Base-by-base conservation (phyloP, 768 basidiomycete species). In the Pulveroboletus sp. region DNA sequence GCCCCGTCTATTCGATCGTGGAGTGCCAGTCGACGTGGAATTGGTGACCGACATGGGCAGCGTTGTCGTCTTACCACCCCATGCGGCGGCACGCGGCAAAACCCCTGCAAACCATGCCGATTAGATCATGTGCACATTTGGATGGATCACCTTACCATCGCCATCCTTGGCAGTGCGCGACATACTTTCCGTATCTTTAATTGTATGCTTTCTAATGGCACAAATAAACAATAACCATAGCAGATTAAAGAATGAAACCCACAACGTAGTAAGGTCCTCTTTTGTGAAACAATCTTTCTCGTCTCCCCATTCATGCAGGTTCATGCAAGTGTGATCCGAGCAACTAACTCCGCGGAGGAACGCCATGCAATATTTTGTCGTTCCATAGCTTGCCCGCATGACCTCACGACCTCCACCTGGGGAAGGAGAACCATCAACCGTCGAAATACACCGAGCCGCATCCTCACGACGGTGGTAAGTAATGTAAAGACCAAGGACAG, bases 241-340 rank as follows among this genome's bases (percentile, higher is more conserved):
- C 44, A 52, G 29, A 39, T 13, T 20, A 20, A 49, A 20, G 34
- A 52, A 54, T 45, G 47, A 51, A 37, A 76, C 82, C 40, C 63
- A 95, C 93, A 94, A 70, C 1, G 94, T 95, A 21, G 92, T 87
- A 49, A 95, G 73, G 68, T 98, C 95, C 66, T 97, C 94, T 70
- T 94, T 94, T 1, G 94, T 94, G 64, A 97, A 94, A 61, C 91
- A 94, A 67, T 99, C 97, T 47, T 92, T 89, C 69, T 98, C 95
- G 52, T 97, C 97, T 29, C 94, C 97, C 91, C 93, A 97, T 66
- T 98, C 97, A 64, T 99, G 97, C 37, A 94, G 72, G 65, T 90
- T 89, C 84, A 94, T 87, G 69, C 97, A 99, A 55, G 80, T 84
- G 59, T 89, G 86, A 60, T 92, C 92, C 49, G 84, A 79, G 68